Conservation (phyloP, 139 green algal genomes). For the Dunaliella primolecta region DNA sequence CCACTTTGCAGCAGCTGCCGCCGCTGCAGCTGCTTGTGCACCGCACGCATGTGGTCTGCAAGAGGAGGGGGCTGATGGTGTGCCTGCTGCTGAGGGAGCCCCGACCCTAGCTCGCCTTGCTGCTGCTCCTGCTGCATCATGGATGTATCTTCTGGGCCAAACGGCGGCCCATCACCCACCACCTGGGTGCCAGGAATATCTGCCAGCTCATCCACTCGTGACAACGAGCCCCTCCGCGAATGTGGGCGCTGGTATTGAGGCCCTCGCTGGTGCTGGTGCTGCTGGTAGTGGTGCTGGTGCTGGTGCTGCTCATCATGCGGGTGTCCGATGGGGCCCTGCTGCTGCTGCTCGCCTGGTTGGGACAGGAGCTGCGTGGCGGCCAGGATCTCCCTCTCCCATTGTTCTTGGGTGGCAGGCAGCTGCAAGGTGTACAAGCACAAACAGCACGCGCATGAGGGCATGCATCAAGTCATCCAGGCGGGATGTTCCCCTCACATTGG, state of each 20-base stretch:
- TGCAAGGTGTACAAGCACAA: too few relatives aligned
- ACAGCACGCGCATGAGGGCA: neutral
- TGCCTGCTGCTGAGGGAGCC: neutral
- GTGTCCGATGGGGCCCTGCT: neutral
- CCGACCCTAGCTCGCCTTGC: neutral
- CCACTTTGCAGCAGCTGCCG: neutral
- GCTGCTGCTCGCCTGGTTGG: neutral
- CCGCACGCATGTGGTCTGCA: neutral
- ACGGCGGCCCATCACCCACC: neutral
- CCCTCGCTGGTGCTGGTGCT: neutral
- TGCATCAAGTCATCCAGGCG: too few relatives aligned
- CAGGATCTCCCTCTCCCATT: neutral
- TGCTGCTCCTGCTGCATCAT: neutral
- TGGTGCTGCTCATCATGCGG: neutral
- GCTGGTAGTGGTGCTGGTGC: neutral
- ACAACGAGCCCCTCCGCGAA: too few relatives aligned
- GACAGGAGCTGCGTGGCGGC: neutral
- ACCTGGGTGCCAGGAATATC: too few relatives aligned
- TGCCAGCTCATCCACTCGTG: too few relatives aligned
- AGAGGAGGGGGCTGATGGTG: neutral
- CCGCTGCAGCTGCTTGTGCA: neutral
- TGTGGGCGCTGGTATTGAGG: too few relatives aligned
- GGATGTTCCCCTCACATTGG: too few relatives aligned
- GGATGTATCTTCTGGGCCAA: neutral
- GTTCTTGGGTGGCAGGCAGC: neutral